Base-by-base conservation (phyloP, 192 early-diverging fungal genomes). In the Mortierella hygrophila region DNA sequence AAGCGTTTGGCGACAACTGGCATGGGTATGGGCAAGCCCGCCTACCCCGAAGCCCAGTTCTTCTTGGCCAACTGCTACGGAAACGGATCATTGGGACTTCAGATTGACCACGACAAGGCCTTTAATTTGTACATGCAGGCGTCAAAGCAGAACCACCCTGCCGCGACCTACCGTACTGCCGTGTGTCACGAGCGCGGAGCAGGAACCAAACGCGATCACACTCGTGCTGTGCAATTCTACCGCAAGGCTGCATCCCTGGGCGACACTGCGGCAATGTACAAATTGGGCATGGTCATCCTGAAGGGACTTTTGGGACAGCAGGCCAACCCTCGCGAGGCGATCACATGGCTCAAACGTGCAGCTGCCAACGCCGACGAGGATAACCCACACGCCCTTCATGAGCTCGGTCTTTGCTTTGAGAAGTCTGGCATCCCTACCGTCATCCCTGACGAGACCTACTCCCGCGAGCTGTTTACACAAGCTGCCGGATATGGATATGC, bases 211-310 rank as follows among this genome's bases (percentile, higher is more conserved):
- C 89, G 94, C 11, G 97, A 99, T 82, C 89, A 93, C 26, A 86
- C 90, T 38, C 93, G 96, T 13, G 94, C 98, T 0, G 90, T 97
- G 46, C 96, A 98, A 86, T 99, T 96, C 80, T 99, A 97, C 88
- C 91, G 96, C 75, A 98, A 99, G 89, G 95, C 97, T 0, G 98
- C 97, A 1, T 93, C 94, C 16, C 86, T 97, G 70, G 95, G 96
- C 68, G 97, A 99, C 72, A 95, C 97, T 18, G 94, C 97, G 0
- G 97, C 96, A 37, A 99, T 99, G 99, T 98, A 97, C 93, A 99
- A 99, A 89, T 90, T 99, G 26, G 99, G 97, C 29, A 94, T 97
- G 92, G 95, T 99, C 21, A 85, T 99, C 63, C 87, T 99, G 82
- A 95, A 97, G 82, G 98, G 98, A 16, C 79, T 93, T 79, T 87